phyloP scores from a whole-genome alignment of 169 alveolate species.

The Theileria parva region DNA sequence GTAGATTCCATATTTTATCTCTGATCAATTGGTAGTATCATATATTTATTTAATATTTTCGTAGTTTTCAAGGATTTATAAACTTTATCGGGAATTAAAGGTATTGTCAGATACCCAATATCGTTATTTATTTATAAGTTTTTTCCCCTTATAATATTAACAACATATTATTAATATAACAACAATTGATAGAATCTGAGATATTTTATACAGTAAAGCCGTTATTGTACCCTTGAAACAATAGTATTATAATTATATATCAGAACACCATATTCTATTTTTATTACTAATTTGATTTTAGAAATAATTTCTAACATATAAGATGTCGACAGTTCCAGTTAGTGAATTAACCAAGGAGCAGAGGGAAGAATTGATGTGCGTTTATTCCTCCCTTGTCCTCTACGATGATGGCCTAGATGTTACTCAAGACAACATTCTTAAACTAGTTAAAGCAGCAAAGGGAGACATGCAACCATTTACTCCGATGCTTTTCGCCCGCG shows the following conservation, averaged over 20 bases:
- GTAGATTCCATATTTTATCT: constrained; percentile 9
- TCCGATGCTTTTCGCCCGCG: constrained; percentile 92
- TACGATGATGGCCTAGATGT: constrained; percentile 90
- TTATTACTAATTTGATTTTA: not conserved
- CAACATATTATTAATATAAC: not conserved
- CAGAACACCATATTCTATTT: not conserved
- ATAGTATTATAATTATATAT: not conserved
- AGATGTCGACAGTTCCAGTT: constrained; percentile 72
- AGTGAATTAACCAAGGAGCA: constrained; percentile 80
- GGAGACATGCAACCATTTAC: constrained; percentile 90
- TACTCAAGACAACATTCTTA: constrained; percentile 86
- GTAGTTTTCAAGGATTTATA: not conserved
- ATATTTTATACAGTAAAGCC: not conserved
- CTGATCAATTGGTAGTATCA: not conserved
- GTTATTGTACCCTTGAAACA: not conserved
- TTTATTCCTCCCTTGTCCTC: constrained; percentile 90
- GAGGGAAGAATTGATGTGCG: constrained; percentile 91
- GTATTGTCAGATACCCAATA: constrained; percentile 6
- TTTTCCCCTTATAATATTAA: not conserved
- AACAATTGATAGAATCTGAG: not conserved
- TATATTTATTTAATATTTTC: not conserved
- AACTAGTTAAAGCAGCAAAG: constrained; percentile 87
- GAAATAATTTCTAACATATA: constrained; percentile 1
- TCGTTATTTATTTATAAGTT: not conserved
- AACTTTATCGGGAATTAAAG: constrained; percentile 11